A percentile compares a stretch with the other conserved stretches of the same genome.
Conservation (phyloP, 768 basidiomycete genomes). For the Coprinopsis strossmayeri region DNA sequence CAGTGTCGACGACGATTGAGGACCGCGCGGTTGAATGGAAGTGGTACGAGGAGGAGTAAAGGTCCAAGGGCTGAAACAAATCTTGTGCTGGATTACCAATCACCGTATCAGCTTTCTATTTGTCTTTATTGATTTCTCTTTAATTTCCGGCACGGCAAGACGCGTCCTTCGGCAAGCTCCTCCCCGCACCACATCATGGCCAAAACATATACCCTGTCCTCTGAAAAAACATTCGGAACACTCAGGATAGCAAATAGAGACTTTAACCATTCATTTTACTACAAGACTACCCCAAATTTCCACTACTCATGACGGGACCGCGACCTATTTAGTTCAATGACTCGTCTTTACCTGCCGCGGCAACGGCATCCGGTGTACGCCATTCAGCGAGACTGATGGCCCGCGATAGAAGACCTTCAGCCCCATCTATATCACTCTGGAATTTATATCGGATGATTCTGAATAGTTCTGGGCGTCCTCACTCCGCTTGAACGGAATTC, state of each 20-base stretch:
- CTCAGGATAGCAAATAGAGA: no score
- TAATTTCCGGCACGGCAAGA: not conserved
- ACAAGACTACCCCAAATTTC: no score
- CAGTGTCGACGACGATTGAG: not conserved
- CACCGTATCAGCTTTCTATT: conserved; percentile 3
- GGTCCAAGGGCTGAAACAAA: conserved; percentile 6
- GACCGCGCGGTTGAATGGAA: not conserved
- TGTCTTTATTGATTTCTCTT: not conserved
- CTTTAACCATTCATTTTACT: no score
- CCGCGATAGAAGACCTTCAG: not conserved
- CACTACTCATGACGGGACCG: no score
- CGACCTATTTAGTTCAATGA: no score
- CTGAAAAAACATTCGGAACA: no score
- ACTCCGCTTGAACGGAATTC: no score
- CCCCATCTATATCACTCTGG: not conserved
- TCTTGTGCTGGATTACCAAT: conserved; percentile 8
- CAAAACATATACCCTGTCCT: no score
- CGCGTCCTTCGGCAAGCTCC: no score
- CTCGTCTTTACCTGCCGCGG: conserved; percentile 6
- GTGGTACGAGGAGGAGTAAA: conserved; percentile 10
- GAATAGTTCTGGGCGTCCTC: no score
- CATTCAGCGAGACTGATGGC: not conserved
- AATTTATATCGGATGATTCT: no score
- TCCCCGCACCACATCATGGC: no score
- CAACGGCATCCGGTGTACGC: not conserved